These are phyloP conservation scores for Pseudocercospora eumusae DNA, from an alignment of 2,329 filamentous ascomycete genomes.

Conservation along the genomic window DNA sequence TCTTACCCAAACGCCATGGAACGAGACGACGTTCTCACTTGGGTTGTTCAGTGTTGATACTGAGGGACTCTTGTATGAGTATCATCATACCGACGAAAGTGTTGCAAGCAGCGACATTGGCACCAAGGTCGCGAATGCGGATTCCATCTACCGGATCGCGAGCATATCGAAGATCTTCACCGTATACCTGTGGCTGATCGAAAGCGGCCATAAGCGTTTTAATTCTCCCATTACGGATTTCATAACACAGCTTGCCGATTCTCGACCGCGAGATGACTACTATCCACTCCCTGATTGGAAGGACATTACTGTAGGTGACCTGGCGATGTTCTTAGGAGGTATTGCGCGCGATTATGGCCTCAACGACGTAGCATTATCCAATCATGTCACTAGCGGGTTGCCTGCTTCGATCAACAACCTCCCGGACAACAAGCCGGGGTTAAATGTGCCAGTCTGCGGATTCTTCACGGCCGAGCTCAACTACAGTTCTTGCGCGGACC, in stretches of 20 bases:
- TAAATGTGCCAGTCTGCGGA: constrained; percentile 23
- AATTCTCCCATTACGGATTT: constrained; percentile 48
- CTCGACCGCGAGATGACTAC: constrained; percentile 36
- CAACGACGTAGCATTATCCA: constrained; percentile 21
- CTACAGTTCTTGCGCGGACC: constrained; percentile 17
- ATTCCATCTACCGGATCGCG: constrained; percentile 28
- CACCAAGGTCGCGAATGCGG: constrained; percentile 21
- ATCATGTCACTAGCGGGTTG: constrained; percentile 19
- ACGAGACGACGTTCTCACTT: constrained; percentile 27
- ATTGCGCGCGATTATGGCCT: constrained; percentile 35
- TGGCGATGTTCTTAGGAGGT: constrained; percentile 52
- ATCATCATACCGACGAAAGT: constrained; percentile 21
- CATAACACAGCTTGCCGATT: constrained; percentile 43
- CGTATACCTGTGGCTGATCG: constrained; percentile 28
- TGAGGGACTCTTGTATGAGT: constrained; percentile 21
- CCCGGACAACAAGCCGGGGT: constrained; percentile 13
- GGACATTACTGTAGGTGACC: constrained; percentile 49
- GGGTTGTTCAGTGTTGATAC: constrained; percentile 24
- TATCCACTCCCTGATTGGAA: constrained; percentile 49
- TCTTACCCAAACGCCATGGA: constrained; percentile 21
- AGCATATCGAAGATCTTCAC: constrained; percentile 28
- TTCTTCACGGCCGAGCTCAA: constrained; percentile 19
- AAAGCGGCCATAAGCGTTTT: constrained; percentile 23
- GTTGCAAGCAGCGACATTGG: constrained; percentile 22
- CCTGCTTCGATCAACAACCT: constrained; percentile 26